phyloP scores from a whole-genome alignment of 495 filamentous ascomycete species.

The Penicillium dipodomyicola region DNA sequence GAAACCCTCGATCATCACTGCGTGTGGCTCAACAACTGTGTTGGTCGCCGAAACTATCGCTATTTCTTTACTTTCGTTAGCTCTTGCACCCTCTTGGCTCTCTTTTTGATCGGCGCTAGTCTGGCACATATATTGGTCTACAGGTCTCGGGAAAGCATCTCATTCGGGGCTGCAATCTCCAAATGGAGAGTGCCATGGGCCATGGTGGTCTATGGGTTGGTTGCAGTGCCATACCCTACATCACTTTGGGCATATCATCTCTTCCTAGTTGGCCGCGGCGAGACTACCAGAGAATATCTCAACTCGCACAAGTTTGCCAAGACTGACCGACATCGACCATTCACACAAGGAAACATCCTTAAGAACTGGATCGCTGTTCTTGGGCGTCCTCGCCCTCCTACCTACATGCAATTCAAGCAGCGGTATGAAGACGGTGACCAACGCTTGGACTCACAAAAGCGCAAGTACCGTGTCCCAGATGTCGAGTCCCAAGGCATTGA shows the following conservation, averaged over 20 bases:
- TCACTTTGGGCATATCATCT: slow-evolving; percentile 85
- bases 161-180: slow-evolving; percentile 64
- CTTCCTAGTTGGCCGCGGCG: slow-evolving; percentile 83
- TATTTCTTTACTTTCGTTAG: slow-evolving; percentile 93
- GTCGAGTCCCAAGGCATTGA: slow-evolving; percentile 57
- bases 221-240: slow-evolving; percentile 76
- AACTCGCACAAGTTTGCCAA: slow-evolving; percentile 93
- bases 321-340: slow-evolving; percentile 87
- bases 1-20: slow-evolving; percentile 99
- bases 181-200: slow-evolving; percentile 78
- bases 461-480: slow-evolving; percentile 51
- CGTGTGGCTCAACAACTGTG: slow-evolving; percentile 98
- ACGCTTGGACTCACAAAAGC: slow-evolving; percentile 65
- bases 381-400: slow-evolving; percentile 78
- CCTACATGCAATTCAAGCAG: slow-evolving; percentile 84
- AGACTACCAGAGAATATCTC: slow-evolving; percentile 94
- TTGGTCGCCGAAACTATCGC: slow-evolving; percentile 95
- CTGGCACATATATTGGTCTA: slow-evolving; percentile 79
- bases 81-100: slow-evolving; percentile 67
- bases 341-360: slow-evolving; percentile 72
- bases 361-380: slow-evolving; percentile 82
- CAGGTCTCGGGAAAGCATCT: slow-evolving; percentile 53
- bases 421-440: slow-evolving; percentile 79
- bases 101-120: slow-evolving; percentile 73
- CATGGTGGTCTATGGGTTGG: slow-evolving; percentile 77